Conservation (phyloP, 179 eudicot genomes). For the Pouteria campechiana region DNA sequence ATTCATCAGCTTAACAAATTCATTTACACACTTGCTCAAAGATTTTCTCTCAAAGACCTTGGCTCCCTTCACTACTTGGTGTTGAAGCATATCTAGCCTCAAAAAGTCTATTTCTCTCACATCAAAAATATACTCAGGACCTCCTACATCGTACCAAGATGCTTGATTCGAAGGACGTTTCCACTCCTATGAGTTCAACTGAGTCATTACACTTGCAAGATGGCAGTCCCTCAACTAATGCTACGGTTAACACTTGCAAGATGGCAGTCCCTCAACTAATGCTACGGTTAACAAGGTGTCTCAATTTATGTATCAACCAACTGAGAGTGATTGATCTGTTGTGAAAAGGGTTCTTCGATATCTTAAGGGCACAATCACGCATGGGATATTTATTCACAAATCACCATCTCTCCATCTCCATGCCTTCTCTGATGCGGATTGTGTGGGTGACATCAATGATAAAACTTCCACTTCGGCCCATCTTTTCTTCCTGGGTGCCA, state of each 20-base stretch:
- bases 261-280: neutral
- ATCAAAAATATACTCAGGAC: neutral
- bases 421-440: neutral
- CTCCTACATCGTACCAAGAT: neutral
- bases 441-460: neutral
- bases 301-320: neutral
- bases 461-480: too few species aligned
- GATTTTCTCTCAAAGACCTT: constrained; percentile 2
- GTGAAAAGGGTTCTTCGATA: neutral
- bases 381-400: neutral
- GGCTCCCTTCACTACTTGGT: neutral
- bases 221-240: neutral
- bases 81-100: neutral
- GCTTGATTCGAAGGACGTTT: neutral
- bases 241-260: neutral
- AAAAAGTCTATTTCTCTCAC: neutral
- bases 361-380: neutral
- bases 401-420: neutral
- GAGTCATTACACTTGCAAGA: too few species aligned
- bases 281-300: neutral
- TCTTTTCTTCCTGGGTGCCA: too few species aligned
- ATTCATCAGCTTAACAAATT: neutral
- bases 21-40: neutral
- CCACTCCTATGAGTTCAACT: neutral
- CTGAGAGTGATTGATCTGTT: neutral